phyloP scores from a whole-genome alignment of 2,329 filamentous ascomycete species.

The Beauveria sp. region DNA sequence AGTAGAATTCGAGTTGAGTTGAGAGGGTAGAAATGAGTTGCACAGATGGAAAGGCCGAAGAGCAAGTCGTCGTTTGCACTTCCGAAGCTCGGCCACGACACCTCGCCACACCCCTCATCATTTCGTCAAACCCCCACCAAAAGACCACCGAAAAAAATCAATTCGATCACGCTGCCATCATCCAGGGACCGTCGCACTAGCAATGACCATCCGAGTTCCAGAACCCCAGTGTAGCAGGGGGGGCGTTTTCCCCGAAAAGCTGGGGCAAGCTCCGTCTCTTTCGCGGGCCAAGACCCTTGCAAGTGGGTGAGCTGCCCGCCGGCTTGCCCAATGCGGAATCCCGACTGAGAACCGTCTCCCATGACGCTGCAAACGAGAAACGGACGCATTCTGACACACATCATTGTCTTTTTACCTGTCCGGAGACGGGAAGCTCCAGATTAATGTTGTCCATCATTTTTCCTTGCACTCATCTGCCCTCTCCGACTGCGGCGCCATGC shows the following conservation, averaged over 20 bases:
- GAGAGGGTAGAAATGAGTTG: neutral
- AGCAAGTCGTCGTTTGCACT: neutral
- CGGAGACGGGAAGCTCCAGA: constrained; percentile 8
- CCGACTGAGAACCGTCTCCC: neutral
- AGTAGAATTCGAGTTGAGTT: neutral
- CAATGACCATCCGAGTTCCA: constrained; percentile 1
- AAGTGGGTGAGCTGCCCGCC: constrained; percentile 1
- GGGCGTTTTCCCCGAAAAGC: neutral
- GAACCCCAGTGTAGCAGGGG: constrained; percentile 2
- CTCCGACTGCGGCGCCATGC: constrained; percentile 7
- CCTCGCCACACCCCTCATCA: constrained; percentile 1
- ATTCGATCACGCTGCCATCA: constrained; percentile 5
- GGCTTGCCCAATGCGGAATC: constrained; percentile 13
- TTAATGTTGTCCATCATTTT: neutral
- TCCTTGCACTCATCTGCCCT: neutral
- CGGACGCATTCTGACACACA: neutral
- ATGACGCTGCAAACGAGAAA: constrained; percentile 1
- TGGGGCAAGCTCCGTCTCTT: constrained; percentile 3
- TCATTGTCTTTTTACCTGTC: neutral
- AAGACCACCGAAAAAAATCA: neutral
- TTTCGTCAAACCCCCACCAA: constrained; percentile 4
- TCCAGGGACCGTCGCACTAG: constrained; percentile 2
- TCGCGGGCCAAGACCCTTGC: neutral
- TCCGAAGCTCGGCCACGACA: constrained; percentile 6
- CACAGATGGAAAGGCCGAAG: neutral